Evolutionary conservation across 2,329 filamentous ascomycete species (phyloP).

Genomic region (Plectosphaerella sp.): DNA sequence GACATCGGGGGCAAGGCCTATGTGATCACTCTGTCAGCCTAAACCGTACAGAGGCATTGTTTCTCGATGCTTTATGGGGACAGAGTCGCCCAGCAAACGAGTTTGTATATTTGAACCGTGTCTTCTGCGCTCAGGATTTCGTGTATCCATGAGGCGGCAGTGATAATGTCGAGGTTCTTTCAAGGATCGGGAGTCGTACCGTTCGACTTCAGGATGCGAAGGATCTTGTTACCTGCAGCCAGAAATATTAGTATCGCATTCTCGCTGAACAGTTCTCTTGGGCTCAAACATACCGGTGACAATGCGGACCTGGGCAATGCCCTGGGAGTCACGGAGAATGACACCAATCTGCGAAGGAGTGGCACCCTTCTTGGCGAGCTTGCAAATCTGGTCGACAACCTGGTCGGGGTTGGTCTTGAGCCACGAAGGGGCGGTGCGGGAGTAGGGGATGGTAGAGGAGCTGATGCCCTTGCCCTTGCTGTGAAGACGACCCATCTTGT

Average conservation of each 20-base stretch:
- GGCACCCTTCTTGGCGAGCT: slow-evolving; percentile 97
- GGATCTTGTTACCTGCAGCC: slow-evolving; percentile 95
- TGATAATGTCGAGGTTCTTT: slow-evolving; percentile 6
- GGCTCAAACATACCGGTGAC: slow-evolving; percentile 74
- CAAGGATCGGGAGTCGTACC: slow-evolving; percentile 65
- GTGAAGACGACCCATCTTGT: slow-evolving; percentile 95
- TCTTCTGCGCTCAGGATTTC: neutral
- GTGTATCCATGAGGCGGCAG: no score
- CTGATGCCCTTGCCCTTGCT: slow-evolving; percentile 99
- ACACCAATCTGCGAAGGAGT: slow-evolving; percentile 99
- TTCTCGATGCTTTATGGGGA: slow-evolving; percentile 9
- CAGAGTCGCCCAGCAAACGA: slow-evolving; percentile 8
- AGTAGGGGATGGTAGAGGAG: slow-evolving; percentile 93
- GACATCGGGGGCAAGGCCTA: slow-evolving; percentile 97
- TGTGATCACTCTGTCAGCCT: slow-evolving; percentile 88
- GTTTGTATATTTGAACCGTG: neutral
- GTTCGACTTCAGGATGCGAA: slow-evolving; percentile 95
- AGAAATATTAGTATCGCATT: neutral
- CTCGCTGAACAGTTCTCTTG: neutral
- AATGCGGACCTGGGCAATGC: slow-evolving; percentile 95
- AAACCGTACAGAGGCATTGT: slow-evolving; percentile 82
- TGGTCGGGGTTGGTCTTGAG: slow-evolving; percentile 98
- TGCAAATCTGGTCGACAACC: slow-evolving; percentile 98
- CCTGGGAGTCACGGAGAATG: slow-evolving; percentile 95
- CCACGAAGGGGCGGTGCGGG: slow-evolving; percentile 87